Base-by-base conservation (phyloP, 2,329 filamentous ascomycete species). In the Verticillium dahliae region DNA sequence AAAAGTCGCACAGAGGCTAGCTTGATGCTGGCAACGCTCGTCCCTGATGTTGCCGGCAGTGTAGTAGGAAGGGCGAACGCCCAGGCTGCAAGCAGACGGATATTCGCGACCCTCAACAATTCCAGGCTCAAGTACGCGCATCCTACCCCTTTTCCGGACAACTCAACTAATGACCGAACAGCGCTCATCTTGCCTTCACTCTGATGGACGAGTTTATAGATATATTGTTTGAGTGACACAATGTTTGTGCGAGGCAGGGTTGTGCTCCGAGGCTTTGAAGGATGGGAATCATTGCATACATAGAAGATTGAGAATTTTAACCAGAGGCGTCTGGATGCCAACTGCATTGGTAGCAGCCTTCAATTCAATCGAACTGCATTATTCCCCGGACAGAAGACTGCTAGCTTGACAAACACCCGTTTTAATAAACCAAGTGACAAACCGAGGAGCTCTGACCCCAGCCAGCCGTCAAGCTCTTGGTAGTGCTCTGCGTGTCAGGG, bases 41-140 rank as follows among this genome's bases (percentile, higher is more conserved):
- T 99, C 22, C 95, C 95, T 2, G 95, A 99, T 73, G 73, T 99
- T 61, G 94, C 91, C 9, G 92, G 90, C 7, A 97, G 90, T 75
- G 96, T 99, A 6, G 96, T 99, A 15, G 95, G 95, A 4, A 85
- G 92, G 69, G 85, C 89, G 54, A 99, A 99, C 77, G 95, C 96
- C 15, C 90, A 96, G 73, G 90, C 89, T 61, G 95, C 95, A 27
- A 93, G 92, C 65, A 85, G 94, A 67, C 90, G 93, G 69, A 85
- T 98, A 57, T 91, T 96, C 78, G 93, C 92, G 10, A 92, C 91
- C 56, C 80, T 98, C 67, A 99, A 99, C 74, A 99, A 98, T 75
- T 83, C 87, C 62, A 83, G 92, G 66, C 79, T 99, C 67, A 97
- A 98, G 90, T 93, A 78, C 80, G 89, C 85, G 89, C 85, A 50